Evolutionary conservation across 306 rosid genomes (phyloP).

Genomic region (Benincasa hispida): DNA sequence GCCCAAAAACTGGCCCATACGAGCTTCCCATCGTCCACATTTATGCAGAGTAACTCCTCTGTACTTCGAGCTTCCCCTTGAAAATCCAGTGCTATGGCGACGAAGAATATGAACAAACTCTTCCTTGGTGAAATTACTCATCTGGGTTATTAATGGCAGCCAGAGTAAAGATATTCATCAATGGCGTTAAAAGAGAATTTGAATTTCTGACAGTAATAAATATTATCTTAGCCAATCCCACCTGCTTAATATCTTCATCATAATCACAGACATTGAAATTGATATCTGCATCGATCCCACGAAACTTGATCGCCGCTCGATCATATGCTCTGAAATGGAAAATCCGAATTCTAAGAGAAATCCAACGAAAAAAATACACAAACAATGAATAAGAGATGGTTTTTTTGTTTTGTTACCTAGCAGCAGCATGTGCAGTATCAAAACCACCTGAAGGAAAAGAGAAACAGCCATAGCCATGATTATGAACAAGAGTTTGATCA

Average conservation of each 20-base stretch:
- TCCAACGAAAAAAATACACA: neutral
- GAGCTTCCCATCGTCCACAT: constrained; percentile 99
- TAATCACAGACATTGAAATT: constrained; percentile 69
- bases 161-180: neutral
- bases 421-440: constrained; percentile 92
- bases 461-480: neutral
- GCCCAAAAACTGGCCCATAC: constrained; percentile 93
- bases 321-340: constrained; percentile 64
- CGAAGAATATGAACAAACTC: constrained; percentile 87
- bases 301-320: constrained; percentile 92
- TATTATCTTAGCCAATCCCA: constrained; percentile 2
- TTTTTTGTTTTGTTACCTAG: constrained; percentile 30
- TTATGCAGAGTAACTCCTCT: constrained; percentile 94
- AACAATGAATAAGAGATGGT: neutral
- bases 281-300: constrained; percentile 87
- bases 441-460: constrained; percentile 50
- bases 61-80: constrained; percentile 85
- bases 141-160: constrained; percentile 28
- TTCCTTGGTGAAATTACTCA: constrained; percentile 72
- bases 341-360: neutral
- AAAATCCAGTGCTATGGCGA: constrained; percentile 85
- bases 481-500: neutral
- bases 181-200: neutral
- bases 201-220: neutral
- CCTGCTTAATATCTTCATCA: constrained; percentile 88